Percentiles rank a stretch among this genome's conserved stretches.
These are phyloP conservation scores for Boechera retrofracta DNA, from an alignment of 345 rosid species.

Conservation along the genomic window DNA sequence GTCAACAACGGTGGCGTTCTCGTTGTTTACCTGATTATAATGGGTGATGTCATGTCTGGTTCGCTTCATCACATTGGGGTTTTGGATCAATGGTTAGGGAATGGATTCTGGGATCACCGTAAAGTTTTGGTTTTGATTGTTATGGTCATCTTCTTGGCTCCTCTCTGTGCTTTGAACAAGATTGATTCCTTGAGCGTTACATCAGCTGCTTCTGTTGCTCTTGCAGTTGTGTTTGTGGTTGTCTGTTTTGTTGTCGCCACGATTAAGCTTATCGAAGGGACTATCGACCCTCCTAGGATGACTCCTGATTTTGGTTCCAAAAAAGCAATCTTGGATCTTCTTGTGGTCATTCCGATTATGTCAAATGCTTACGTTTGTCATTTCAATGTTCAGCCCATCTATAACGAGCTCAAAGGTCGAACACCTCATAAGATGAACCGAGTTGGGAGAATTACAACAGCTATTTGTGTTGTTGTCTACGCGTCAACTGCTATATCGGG, in stretches of 20 bases:
- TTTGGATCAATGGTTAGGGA: conserved; percentile 91
- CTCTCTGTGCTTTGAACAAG: conserved; percentile 79
- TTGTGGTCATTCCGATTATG: conserved; percentile 95
- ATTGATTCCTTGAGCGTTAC: conserved; percentile 88
- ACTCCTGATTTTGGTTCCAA: conserved; percentile 76
- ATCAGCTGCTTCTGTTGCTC: conserved; percentile 95
- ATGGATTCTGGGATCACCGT: conserved; percentile 96
- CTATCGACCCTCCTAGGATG: conserved; percentile 74
- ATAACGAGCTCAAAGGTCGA: conserved; percentile 81
- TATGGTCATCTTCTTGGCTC: conserved; percentile 79
- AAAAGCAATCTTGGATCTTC: conserved; percentile 75
- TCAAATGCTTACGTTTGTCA: conserved; percentile 91
- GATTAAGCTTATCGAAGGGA: conserved; percentile 85
- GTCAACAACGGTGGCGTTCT: conserved; percentile 92
- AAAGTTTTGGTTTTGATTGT: conserved; percentile 68
- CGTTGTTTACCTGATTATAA: conserved; percentile 88
- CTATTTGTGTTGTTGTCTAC: conserved; percentile 71
- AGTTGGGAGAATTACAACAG: conserved; percentile 84
- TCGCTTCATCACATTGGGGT: conserved; percentile 83
- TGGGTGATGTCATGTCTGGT: conserved; percentile 97
- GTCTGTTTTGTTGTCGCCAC: conserved; percentile 74
- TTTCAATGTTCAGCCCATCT: conserved; percentile 92
- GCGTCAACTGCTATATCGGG: conserved; percentile 81
- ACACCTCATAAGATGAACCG: conserved; percentile 82
- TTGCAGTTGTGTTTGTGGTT: conserved; percentile 83